A percentile compares a stretch with the other conserved stretches of the same genome.
These are phyloP conservation scores for Lactarius pseudohatsudake DNA, from an alignment of 768 basidiomycete genomes.

Conservation along the genomic window DNA sequence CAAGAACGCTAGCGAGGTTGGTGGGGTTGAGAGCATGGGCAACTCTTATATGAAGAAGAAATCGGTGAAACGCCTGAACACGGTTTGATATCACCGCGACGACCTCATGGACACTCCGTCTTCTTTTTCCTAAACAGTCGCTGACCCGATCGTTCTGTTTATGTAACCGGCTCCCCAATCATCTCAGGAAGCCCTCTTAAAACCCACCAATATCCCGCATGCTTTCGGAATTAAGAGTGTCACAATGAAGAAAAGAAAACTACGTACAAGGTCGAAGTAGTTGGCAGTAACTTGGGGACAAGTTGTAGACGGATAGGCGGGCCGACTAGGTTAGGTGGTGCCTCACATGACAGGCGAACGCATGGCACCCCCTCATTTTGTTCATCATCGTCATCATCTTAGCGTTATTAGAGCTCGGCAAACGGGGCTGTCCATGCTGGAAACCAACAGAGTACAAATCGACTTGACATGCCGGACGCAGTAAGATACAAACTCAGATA, in stretches of 20 bases:
- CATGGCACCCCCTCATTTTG: not conserved
- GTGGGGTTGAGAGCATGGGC: not conserved
- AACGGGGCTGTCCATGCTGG: not conserved
- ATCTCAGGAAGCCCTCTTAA: not conserved
- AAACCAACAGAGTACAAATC: not conserved
- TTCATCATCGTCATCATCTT: not conserved
- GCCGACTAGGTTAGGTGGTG: not conserved
- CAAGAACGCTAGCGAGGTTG: not conserved
- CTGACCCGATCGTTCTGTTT: not conserved
- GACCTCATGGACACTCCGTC: constrained; percentile 3
- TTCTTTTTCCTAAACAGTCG: not conserved
- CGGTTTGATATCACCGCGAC: constrained; percentile 6
- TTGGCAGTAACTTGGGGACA: too few relatives aligned
- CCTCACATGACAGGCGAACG: not conserved
- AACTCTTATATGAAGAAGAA: not conserved
- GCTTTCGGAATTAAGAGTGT: not conserved
- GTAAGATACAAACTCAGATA: not conserved
- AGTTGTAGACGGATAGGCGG: too few relatives aligned
- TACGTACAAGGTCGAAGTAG: not conserved
- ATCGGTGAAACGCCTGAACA: constrained; percentile 6
- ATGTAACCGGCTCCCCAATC: not conserved
- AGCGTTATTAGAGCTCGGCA: not conserved
- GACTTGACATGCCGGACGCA: too few relatives aligned
- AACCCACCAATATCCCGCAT: not conserved
- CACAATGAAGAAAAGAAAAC: not conserved